These are phyloP conservation scores for Pterocarpus macrocarpus DNA, from an alignment of 306 rosid genomes.

Conservation along the genomic window DNA sequence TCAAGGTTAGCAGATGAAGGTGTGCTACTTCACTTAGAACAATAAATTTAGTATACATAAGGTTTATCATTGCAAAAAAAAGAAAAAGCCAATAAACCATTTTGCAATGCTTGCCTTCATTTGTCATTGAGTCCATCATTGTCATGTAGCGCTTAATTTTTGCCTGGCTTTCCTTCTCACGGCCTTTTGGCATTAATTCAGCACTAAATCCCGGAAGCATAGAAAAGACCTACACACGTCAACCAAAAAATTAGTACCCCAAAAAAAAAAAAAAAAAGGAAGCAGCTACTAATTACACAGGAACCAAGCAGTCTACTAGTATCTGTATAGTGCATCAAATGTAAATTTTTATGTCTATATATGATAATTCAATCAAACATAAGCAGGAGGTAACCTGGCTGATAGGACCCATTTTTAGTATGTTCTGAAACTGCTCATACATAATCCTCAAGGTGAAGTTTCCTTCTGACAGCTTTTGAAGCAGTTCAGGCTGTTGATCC, in stretches of 20 bases:
- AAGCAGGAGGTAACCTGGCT: slow-evolving; percentile 63
- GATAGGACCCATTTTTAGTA: slow-evolving; percentile 87
- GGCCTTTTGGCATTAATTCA: slow-evolving; percentile 89
- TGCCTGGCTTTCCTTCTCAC: slow-evolving; percentile 90
- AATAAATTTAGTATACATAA: background rate
- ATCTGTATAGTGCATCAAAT: background rate
- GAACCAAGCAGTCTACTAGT: slow-evolving; percentile 36
- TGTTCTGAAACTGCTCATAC: slow-evolving; percentile 86
- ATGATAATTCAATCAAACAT: slow-evolving; percentile 50
- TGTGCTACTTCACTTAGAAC: slow-evolving; percentile 33
- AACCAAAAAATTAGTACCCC: slow-evolving; percentile 44
- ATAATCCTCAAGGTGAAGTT: slow-evolving; percentile 85
- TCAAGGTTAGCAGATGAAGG: slow-evolving; percentile 33
- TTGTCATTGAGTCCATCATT: slow-evolving; percentile 81
- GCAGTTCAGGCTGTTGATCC: slow-evolving; percentile 91
- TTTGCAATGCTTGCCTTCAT: slow-evolving; percentile 14
- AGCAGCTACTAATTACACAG: slow-evolving; percentile 42
- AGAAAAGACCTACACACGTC: slow-evolving; percentile 65
- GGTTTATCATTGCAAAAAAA: slow-evolving; percentile 7
- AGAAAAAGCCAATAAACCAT: slow-evolving; percentile 71
- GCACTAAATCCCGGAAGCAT: slow-evolving; percentile 79
- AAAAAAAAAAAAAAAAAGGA: slow-evolving; percentile 59
- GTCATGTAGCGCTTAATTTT: slow-evolving; percentile 95
- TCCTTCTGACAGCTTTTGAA: slow-evolving; percentile 89
- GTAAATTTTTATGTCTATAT: background rate